Evolutionary conservation across 768 basidiomycete species (phyloP).

Genomic region (Tephrocybe sp.): DNA sequence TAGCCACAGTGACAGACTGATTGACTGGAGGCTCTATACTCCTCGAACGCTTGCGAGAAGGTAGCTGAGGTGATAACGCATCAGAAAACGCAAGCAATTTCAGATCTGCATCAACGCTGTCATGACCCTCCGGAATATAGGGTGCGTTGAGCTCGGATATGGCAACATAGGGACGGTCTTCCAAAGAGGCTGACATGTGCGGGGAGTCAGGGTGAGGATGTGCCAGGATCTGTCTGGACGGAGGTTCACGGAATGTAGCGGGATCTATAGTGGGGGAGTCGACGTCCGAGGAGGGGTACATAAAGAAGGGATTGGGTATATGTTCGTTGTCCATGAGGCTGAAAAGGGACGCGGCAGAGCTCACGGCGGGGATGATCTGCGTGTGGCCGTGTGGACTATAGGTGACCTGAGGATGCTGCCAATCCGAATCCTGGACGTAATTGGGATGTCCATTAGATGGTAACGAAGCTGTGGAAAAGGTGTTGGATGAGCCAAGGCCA

Average conservation of each 20-base stretch:
- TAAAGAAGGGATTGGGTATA: slow-evolving; percentile 3
- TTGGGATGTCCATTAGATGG: slow-evolving; percentile 6
- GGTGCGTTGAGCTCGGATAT: slow-evolving; percentile 18
- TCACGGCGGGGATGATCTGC: slow-evolving; percentile 9
- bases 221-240: slow-evolving; percentile 1
- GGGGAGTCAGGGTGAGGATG: slow-evolving; percentile 6
- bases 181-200: slow-evolving; percentile 1
- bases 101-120: background rate
- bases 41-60: slow-evolving; percentile 11
- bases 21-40: background rate
- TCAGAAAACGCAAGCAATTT: background rate
- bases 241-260: slow-evolving; percentile 6
- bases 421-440: slow-evolving; percentile 7
- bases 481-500: slow-evolving; percentile 14
- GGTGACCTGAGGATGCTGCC: slow-evolving; percentile 6
- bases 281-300: background rate
- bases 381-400: slow-evolving; percentile 10
- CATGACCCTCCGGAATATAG: slow-evolving; percentile 11
- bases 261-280: slow-evolving; percentile 8
- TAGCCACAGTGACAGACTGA: background rate
- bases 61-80: background rate
- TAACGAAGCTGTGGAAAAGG: slow-evolving; percentile 9
- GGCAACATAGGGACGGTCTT: slow-evolving; percentile 13
- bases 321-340: slow-evolving; percentile 5
- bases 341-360: background rate